Base-by-base conservation (phyloP, 2,329 filamentous ascomycete species). In the Neofusicoccum sp. region DNA sequence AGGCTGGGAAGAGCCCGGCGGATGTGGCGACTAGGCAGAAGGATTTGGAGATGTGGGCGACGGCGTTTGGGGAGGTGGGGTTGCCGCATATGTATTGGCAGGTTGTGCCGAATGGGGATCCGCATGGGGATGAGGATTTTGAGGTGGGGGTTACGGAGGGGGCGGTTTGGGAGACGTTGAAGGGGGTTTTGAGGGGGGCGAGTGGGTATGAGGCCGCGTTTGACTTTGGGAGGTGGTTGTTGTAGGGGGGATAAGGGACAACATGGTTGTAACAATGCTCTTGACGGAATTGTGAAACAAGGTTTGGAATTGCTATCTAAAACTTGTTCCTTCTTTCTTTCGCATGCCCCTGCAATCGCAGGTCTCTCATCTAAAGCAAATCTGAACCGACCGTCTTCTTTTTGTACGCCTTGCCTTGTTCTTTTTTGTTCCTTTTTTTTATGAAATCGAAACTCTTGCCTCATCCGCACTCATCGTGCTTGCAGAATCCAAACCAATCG, bases 81-180 rank as follows among this genome's bases (percentile, higher is more conserved):
- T 69, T 73, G 31, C 72, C 70, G 1, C 72, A 68, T 70, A 66
- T 73, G 38, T 73, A 74, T 58, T 73, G 70, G 72, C 70, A 73
- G 66, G 71, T 73, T 33, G 51, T 74, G 1, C 71, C 70, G 0
- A 74, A 73, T 47, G 58, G 41, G 7, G 70, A 72, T 34, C 70
- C 71, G 2, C 70, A 73, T 14, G 20, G 65, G 3, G 70, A 56
- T 2, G 73, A 67, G 67, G 71, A 74, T 58, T 74, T 71, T 57
- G 71, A 74, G 44, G 64, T 74, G 8, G 70, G 71, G 3, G 68
- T 71, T 30, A 58, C 64, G 11, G 65, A 67, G n/a, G n/a, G n/a
- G 6, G 6, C 5, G 33, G 61, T 68, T 30, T 73, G 67, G 70
- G 63, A 47, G 3, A 60, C 63, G 8, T 43, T 67, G 16, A 62